Evolutionary conservation across 2,329 filamentous ascomycete genomes (phyloP).

Genomic region (Sarocladium brachiariae): DNA sequence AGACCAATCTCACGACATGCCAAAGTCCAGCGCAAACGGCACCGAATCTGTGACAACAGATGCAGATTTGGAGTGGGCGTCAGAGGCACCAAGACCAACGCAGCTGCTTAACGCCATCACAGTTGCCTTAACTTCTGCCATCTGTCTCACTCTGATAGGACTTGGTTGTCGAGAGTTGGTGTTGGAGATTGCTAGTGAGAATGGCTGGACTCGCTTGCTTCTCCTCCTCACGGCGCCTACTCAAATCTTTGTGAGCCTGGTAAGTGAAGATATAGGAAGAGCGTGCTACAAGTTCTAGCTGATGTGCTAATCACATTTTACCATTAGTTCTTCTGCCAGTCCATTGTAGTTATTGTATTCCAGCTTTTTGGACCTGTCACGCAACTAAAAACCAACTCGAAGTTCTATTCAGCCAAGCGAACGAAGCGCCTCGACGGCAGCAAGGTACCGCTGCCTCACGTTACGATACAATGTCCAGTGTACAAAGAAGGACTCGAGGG

Average conservation of each 20-base stretch:
- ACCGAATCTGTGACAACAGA: background rate
- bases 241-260: background rate
- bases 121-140: background rate
- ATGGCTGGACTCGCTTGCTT: background rate
- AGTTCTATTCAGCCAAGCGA: background rate
- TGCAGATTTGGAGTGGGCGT: background rate
- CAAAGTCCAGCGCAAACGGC: background rate
- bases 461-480: constrained; percentile 38
- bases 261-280: background rate
- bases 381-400: background rate
- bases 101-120: background rate
- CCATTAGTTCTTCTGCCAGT: background rate
- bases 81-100: background rate
- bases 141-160: background rate
- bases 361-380: background rate
- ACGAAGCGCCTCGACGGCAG: background rate
- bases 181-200: background rate
- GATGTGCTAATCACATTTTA: too few species aligned
- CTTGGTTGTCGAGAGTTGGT: background rate
- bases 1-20: background rate
- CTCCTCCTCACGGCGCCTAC: background rate
- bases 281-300: too few species aligned
- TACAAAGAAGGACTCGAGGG: constrained; percentile 33
- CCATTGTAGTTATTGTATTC: background rate
- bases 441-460: constrained; percentile 34